Evolutionary conservation across 148 eudicot species (phyloP), one percentile per base, ranked within the genome.

Genomic region (Diospyros lotus): DNA sequence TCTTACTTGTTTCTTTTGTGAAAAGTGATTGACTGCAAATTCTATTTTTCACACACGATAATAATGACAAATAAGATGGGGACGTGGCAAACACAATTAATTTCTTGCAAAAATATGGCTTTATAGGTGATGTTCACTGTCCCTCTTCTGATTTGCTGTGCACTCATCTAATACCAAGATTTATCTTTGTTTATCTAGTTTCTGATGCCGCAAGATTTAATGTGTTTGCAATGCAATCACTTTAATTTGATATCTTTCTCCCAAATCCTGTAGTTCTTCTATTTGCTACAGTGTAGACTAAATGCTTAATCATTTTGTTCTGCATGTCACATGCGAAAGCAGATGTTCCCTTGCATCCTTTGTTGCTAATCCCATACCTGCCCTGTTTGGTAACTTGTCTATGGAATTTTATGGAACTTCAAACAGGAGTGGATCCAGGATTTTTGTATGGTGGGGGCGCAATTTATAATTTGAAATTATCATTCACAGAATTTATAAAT

Each of bases 41-140:
- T 14, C 38, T 59, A 46, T 41, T 60, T 68, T 75, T 82, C 45
- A 80, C 68, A 40, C 59, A 66, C 71, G 28, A 28, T 64, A 54
- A 53, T 79, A 45, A 58, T 92, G 58, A n/a, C 74, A 94, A 97
- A 87, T 94, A 91, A 73, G 99, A 96, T 64, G 93, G 99, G 99
- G 99, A 96, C 78, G 99, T 97, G 40, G 97, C 98, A 59, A 96
- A 98, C 51, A 7, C 98, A 56, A 91, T 98, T 78, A 93, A 93
- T 84, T 96, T 96, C 93, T 86, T 96, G 82, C 88, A 95, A 61
- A 93, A 91, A 88, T 89, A 96, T 68, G 95, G 94, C 66, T 96
- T 96, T 65, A 81, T 82, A 80, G 97, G 99, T 93, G 76, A 81
- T 71, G 11, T 66, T 62, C 60, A 14, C 28, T 9, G 13, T 39